Conservation (phyloP, 2,329 filamentous ascomycete genomes). For the Pyrenophora seminiperda region DNA sequence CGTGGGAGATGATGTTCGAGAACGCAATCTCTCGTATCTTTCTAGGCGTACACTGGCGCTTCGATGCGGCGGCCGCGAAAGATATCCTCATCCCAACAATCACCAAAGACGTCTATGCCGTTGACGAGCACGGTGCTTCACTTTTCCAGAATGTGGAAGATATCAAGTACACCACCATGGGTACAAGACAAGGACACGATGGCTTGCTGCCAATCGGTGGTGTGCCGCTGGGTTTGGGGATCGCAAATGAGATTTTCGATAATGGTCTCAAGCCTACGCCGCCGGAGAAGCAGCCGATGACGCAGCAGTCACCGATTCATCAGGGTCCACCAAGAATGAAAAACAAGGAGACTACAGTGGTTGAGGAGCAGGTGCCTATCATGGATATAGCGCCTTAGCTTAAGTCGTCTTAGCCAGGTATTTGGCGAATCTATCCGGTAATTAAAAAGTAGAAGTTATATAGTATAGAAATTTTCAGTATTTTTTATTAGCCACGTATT, state of each 20-base stretch:
- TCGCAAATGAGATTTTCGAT: constrained; percentile 21
- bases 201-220: constrained; percentile 18
- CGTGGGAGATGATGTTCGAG: constrained; percentile 38
- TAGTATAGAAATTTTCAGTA: no score
- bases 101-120: constrained; percentile 15
- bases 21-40: constrained; percentile 36
- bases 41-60: constrained; percentile 38
- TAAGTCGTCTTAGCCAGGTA: no score
- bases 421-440: no score
- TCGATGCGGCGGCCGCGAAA: constrained; percentile 32
- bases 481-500: no score
- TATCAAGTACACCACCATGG: constrained; percentile 14
- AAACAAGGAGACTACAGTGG: neutral
- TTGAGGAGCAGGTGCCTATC: neutral
- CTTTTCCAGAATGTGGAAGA: constrained; percentile 19
- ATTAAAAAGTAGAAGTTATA: no score
- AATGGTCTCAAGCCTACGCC: constrained; percentile 17
- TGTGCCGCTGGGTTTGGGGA: constrained; percentile 19
- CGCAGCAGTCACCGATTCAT: neutral
- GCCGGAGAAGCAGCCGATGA: constrained; percentile 8
- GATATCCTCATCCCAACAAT: constrained; percentile 23
- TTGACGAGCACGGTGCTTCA: constrained; percentile 14
- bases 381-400: constrained; percentile 7
- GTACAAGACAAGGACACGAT: constrained; percentile 14
- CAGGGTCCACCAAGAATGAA: neutral